phyloP scores from a whole-genome alignment of 2,329 filamentous ascomycete species.

The Sporothrix phasma region DNA sequence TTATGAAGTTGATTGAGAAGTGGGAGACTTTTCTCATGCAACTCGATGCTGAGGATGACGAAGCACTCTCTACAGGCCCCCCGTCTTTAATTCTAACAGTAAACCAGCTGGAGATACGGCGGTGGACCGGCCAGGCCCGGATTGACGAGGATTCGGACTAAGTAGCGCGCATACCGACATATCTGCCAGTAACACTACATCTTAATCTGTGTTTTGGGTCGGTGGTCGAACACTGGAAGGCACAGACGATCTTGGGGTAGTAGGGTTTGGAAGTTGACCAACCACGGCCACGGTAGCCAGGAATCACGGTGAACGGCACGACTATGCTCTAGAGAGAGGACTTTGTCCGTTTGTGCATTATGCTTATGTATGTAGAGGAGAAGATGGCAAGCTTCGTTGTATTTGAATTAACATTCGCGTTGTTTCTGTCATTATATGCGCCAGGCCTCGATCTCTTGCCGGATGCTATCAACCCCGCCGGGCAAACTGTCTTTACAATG shows the following conservation, averaged over 20 bases:
- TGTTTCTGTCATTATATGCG: background rate
- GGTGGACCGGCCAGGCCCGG: conserved; percentile 48
- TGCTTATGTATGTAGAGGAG: conserved; percentile 22
- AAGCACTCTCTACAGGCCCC: conserved; percentile 53
- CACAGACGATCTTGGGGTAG: background rate
- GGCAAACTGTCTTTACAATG: background rate
- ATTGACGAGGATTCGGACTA: conserved; percentile 53
- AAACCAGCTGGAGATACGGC: conserved; percentile 46
- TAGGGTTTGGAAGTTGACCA: background rate
- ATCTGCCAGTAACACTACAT: background rate
- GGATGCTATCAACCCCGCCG: background rate
- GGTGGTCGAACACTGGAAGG: too few relatives aligned
- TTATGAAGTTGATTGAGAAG: conserved; percentile 58
- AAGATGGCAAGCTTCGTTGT: background rate
- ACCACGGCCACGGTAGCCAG: background rate
- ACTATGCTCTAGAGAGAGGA: background rate
- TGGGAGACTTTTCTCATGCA: conserved; percentile 99
- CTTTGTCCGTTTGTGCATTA: conserved; percentile 6
- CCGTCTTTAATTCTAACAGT: conserved; percentile 39
- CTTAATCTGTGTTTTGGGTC: too few relatives aligned
- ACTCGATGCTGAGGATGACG: conserved; percentile 86
- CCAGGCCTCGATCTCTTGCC: too few relatives aligned
- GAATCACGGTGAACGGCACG: background rate
- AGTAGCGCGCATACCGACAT: conserved; percentile 5
- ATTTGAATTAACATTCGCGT: background rate